Percentiles rank a stretch among this genome's conserved stretches.
Evolutionary conservation across 305 asterid species (phyloP).

Genomic region (Solanum hybrid): DNA sequence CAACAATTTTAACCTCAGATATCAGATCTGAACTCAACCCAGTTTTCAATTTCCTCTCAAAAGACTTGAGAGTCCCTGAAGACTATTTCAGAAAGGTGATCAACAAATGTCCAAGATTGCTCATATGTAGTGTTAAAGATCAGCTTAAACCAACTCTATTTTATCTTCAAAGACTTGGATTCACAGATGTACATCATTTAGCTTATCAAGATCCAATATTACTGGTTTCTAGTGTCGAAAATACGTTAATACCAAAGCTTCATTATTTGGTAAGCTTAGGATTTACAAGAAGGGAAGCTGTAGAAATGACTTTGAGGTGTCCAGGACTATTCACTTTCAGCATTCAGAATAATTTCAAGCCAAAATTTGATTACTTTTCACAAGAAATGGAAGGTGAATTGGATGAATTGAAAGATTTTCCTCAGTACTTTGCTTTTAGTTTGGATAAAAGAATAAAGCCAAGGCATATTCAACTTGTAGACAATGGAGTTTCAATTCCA

Average conservation of each 20-base stretch:
- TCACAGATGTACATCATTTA: constrained; percentile 38
- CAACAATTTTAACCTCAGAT: constrained; percentile 58
- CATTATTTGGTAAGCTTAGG: constrained; percentile 47
- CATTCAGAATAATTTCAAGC: constrained; percentile 74
- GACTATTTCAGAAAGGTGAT: constrained; percentile 44
- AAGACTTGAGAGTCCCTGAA: constrained; percentile 54
- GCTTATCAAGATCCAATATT: constrained; percentile 66
- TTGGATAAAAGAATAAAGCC: constrained; percentile 79
- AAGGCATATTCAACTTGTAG: constrained; percentile 37
- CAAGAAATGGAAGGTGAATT: constrained; percentile 51
- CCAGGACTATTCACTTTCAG: constrained; percentile 77
- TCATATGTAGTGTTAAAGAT: constrained; percentile 50
- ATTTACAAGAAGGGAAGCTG: constrained; percentile 40
- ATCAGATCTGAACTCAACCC: constrained; percentile 49
- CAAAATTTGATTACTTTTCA: constrained; percentile 55
- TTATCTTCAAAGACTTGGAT: constrained; percentile 67
- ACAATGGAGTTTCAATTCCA: constrained; percentile 34
- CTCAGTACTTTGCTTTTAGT: constrained; percentile 80
- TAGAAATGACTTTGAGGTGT: constrained; percentile 67
- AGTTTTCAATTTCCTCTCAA: constrained; percentile 61
- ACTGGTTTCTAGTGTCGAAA: constrained; percentile 73
- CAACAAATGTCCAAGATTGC: constrained; percentile 70
- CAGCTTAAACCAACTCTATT: constrained; percentile 76
- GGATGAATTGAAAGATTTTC: constrained; percentile 61
- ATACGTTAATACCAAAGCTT: constrained; percentile 69